Conservation (phyloP, 495 filamentous ascomycete species). For the Immersiella caudata region DNA sequence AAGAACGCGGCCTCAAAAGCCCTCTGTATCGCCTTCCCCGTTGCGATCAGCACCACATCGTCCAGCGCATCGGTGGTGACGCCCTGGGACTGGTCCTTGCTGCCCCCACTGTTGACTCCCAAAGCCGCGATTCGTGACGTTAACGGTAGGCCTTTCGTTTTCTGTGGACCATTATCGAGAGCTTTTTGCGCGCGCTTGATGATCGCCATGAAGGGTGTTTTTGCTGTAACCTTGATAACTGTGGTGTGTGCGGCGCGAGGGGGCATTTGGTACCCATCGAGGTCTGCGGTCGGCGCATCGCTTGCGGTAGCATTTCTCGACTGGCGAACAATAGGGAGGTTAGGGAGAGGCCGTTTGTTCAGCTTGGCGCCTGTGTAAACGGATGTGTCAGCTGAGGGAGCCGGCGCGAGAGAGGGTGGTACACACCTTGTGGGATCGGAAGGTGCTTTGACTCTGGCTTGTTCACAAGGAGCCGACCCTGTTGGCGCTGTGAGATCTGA, state of each 20-base stretch:
- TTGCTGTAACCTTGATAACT: constrained; percentile 75
- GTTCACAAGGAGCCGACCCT: constrained; percentile 26
- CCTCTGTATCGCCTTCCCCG: constrained; percentile 76
- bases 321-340: constrained; percentile 12
- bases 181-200: constrained; percentile 78
- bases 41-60: constrained; percentile 75
- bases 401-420: not conserved
- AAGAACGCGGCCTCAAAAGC: constrained; percentile 63
- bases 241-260: constrained; percentile 54
- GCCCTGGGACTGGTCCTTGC: not conserved
- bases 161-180: constrained; percentile 61
- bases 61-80: constrained; percentile 30
- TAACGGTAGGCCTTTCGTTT: constrained; percentile 40
- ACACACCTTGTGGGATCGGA: constrained; percentile 50
- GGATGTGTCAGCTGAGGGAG: not conserved
- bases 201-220: constrained; percentile 77
- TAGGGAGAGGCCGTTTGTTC: constrained; percentile 35
- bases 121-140: constrained; percentile 49
- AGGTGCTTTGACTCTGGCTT: constrained; percentile 46
- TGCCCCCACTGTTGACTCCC: constrained; percentile 26
- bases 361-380: constrained; percentile 29
- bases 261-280: constrained; percentile 63
- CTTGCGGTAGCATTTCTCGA: constrained; percentile 35
- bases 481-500: not conserved
- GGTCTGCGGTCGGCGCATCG: constrained; percentile 55